Evolutionary conservation across 2,329 filamentous ascomycete genomes (phyloP), one percentile per base, ranked within the genome.

Genomic region (Colletotrichum sp.): DNA sequence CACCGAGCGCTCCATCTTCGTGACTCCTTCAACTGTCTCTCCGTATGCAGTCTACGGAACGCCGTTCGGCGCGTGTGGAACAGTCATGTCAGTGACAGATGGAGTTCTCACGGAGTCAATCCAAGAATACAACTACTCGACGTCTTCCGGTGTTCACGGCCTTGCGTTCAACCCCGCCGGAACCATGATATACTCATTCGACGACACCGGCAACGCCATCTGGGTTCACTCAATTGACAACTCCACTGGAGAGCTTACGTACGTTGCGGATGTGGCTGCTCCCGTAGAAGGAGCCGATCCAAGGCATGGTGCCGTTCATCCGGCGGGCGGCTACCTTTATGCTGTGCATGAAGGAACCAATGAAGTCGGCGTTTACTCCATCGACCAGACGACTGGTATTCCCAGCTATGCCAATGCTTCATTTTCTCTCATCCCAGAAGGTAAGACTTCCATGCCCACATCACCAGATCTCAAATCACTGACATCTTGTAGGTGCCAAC

Each of bases 71-170:
- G 68, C 68, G 3, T 71, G 68, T 12, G 68, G 68, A 7, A 71
- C 68, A 5, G 68, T 71, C 24, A 71, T 71, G 68, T 71, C 68
- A 18, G 60, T 65, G 18, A 59, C 36, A 4, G 21, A 63, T 7
- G 68, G 68, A 28, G 28, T 71, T 7, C 68, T 71, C 8, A n/a
- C 26, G 9, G 68, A 71, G 28, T 34, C 60, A 8, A 65, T 65
- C 21, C 68, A 71, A 18, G 68, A 71, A 12, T 71, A 64, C 60
- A 65, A 71, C 68, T 71, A 71, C 68, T 57, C 39, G 7, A 55
- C 68, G 7, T 32, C 34, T 7, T 65, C 68, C 9, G 68, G 68
- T 0, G 68, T 71, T 2, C 68, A 71, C 5, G 68, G 68, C 13
- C 15, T 55, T 2, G 60, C 68, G 0, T 71, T 71, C 36, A 64